A percentile compares a stretch with the other conserved stretches of the same genome.
Conservation (phyloP, 2,329 filamentous ascomycete genomes). For the Volutella citrinella region DNA sequence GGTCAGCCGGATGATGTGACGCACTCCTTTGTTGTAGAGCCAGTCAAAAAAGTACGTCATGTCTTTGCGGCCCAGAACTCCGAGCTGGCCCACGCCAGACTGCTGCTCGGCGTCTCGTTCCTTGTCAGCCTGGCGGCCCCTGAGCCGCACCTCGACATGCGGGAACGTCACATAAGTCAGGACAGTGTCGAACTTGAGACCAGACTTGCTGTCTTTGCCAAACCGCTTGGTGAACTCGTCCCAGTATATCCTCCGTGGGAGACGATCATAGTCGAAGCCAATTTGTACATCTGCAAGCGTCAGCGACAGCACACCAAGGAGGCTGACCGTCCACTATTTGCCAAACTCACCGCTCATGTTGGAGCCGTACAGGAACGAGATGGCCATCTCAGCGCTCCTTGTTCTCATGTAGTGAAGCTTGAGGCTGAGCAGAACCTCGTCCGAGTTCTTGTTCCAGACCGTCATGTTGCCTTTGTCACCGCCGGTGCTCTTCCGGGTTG, state of each 20-base stretch:
- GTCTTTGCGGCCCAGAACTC: slow-evolving; percentile 1
- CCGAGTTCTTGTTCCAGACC: slow-evolving; percentile 1
- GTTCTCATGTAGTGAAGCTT: slow-evolving; percentile 9
- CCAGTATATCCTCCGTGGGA: slow-evolving; percentile 1
- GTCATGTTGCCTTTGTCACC: too few relatives aligned
- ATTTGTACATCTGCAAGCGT: slow-evolving; percentile 4
- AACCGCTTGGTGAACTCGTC: slow-evolving; percentile 2
- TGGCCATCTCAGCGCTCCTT: slow-evolving; percentile 2
- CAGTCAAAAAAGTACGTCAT: slow-evolving; percentile 10
- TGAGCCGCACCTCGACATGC: slow-evolving; percentile 1
- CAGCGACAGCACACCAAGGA: too few relatives aligned
- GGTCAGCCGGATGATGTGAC: slow-evolving; percentile 3
- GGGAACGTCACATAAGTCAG: slow-evolving; percentile 6
- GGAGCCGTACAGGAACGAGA: slow-evolving; percentile 4
- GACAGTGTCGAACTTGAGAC: slow-evolving; percentile 1
- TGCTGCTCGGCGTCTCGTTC: not conserved
- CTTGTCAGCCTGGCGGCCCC: not conserved
- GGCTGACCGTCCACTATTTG: too few relatives aligned
- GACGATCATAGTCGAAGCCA: slow-evolving; percentile 5
- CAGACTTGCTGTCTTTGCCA: not conserved
- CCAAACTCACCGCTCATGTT: slow-evolving; percentile 4
- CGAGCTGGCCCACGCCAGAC: not conserved
- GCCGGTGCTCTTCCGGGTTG: not conserved
- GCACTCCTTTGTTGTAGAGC: slow-evolving; percentile 6
- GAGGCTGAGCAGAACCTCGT: slow-evolving; percentile 1